Evolutionary conservation across 1,284 basidiomycete genomes (phyloP).

Genomic region (Apiotrichum porosum): DNA sequence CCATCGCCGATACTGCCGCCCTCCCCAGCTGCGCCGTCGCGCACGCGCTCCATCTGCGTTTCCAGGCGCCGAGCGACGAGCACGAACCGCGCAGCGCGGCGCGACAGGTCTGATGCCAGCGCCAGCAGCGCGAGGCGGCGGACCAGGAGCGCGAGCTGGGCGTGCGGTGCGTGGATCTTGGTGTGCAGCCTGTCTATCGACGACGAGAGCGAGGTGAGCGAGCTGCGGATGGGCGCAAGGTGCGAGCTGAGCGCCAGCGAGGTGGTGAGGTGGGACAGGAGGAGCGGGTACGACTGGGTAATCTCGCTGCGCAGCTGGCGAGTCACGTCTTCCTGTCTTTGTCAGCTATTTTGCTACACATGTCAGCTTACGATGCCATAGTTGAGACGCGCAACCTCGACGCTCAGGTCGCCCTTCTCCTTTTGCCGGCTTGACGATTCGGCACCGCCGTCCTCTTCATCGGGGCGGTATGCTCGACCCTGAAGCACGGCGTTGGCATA

Average conservation of each 20-base stretch:
- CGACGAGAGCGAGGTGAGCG: conserved; percentile 31
- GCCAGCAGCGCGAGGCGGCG: conserved; percentile 68
- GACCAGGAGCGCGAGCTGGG: conserved; percentile 65
- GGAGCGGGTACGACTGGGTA: conserved; percentile 46
- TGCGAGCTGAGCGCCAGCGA: conserved; percentile 59
- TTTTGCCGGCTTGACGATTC: conserved; percentile 4
- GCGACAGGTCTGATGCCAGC: conserved; percentile 72
- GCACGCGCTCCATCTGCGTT: conserved; percentile 67
- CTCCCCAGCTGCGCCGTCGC: conserved; percentile 17
- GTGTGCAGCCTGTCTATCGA: conserved; percentile 60
- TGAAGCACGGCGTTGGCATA: conserved; percentile 83
- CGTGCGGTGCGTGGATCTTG: conserved; percentile 78
- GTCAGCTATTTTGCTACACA: background rate
- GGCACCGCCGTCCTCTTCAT: conserved; percentile 15
- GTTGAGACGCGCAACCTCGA: conserved; percentile 76
- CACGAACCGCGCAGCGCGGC: conserved; percentile 75
- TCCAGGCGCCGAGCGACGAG: conserved; percentile 73
- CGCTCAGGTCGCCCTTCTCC: conserved; percentile 73
- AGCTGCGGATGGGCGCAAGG: conserved; percentile 41
- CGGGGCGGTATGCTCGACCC: conserved; percentile 64
- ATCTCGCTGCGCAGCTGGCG: conserved; percentile 66
- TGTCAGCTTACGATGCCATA: conserved; percentile 57
- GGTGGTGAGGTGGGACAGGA: conserved; percentile 54
- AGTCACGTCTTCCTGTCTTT: conserved; percentile 67
- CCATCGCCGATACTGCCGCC: conserved; percentile 53